Base-by-base conservation (phyloP, 2,329 filamentous ascomycete genomes). In the Leptodontidium sp. region DNA sequence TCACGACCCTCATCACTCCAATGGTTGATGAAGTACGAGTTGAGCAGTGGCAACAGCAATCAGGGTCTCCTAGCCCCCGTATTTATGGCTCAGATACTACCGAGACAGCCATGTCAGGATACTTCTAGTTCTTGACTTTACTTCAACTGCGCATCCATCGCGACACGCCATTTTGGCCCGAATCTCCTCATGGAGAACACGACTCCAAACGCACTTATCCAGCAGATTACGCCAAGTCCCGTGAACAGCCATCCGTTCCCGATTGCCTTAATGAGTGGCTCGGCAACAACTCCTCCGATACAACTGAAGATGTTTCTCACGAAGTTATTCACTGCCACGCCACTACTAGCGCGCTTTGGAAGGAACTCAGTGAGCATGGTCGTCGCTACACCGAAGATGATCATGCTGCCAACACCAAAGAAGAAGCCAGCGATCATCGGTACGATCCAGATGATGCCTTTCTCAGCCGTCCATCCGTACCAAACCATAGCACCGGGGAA, bases 291-390 rank as follows among this genome's bases (percentile, higher is more conserved):
- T 53, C 86, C 86, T 11, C 91, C 92, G 0, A 93, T 84, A 70
- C 91, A 94, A 61, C 87, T 89, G 74, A 94, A 90, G 49, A 94
- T 92, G 74, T 95, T 96, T 59, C 93, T 84, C 63, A 93, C 84
- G 75, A 95, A 93, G 77, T 95, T 95, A 79, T 95, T 94, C 53
- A 94, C 83, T 0, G 93, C 93, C 2, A 95, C 91, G 0, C 92
- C 92, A 12, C 87, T 87, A 4, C 89, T 91, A 61, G 90, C 90
- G 71, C 86, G 85, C 52, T 87, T 85, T 15, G 91, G 91, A 84
- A 95, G 90, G 76, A 95, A 94, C 77, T 96, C 93, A 0, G 93
- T 95, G 72, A 96, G 82, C 91, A 96, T 94, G 0, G 93, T 96
- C 0, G 92, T 94, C 11, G 63, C 67, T 1, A 71, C 67, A 0